Evolutionary conservation across 352 stramenopile species (phyloP).

Genomic region (Phytopythium sindhum): DNA sequence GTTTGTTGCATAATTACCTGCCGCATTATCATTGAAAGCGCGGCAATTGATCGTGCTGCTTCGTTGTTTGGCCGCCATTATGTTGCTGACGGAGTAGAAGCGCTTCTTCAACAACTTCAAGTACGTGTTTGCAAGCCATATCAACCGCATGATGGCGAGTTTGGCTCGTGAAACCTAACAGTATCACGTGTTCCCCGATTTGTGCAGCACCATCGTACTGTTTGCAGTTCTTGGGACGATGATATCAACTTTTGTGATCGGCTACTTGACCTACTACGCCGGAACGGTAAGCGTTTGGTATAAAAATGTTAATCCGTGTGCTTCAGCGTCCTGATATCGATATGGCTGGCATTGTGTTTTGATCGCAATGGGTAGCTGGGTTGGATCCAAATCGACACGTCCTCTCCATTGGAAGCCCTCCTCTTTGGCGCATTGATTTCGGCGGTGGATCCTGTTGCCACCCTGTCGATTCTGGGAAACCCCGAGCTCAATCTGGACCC

Average conservation of each 20-base stretch:
- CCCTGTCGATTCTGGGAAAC: conserved; percentile 94
- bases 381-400: conserved; percentile 88
- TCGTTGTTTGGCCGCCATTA: background rate
- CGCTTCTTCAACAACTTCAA: conserved; percentile 97
- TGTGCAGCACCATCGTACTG: conserved; percentile 88
- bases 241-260: conserved; percentile 95
- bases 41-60: background rate
- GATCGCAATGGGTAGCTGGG: conserved; percentile 28
- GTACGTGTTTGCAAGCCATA: conserved; percentile 15
- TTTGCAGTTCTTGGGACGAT: conserved; percentile 96
- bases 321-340: background rate
- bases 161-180: background rate
- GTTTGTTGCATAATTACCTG: conserved; percentile 14
- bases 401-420: conserved; percentile 92
- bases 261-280: conserved; percentile 89
- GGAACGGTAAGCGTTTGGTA: conserved; percentile 36
- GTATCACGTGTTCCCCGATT: background rate
- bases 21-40: background rate
- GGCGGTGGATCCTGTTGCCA: conserved; percentile 95
- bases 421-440: conserved; percentile 96
- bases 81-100: conserved; percentile 37
- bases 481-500: conserved; percentile 90
- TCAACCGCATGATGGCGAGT: background rate
- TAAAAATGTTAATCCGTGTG: background rate
- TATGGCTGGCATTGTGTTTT: background rate